Evolutionary conservation across 805 yeast species (phyloP).

Genomic region (Cyberlindnera lachancei): DNA sequence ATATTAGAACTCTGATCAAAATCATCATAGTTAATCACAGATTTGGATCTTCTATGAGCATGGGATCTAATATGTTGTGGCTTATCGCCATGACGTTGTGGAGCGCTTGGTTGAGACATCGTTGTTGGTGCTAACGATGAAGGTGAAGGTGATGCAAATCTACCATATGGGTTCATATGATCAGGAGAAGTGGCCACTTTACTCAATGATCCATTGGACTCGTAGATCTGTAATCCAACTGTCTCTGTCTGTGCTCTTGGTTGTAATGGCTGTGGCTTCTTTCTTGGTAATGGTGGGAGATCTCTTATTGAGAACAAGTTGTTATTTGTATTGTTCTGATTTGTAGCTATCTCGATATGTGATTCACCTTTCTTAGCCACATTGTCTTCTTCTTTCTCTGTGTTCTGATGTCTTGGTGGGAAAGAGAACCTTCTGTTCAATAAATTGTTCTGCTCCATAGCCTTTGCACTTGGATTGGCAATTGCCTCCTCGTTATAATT

Average conservation of each 20-base stretch:
- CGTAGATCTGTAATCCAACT: slow-evolving; percentile 2
- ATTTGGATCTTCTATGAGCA: too few species aligned
- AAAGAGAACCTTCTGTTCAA: slow-evolving; percentile 20
- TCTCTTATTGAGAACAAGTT: too few species aligned
- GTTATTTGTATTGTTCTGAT: too few species aligned
- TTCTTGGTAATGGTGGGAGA: slow-evolving; percentile 6
- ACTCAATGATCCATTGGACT: neutral
- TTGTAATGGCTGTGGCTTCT: neutral
- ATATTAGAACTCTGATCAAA: neutral
- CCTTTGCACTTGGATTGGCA: slow-evolving; percentile 21
- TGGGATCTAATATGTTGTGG: too few species aligned
- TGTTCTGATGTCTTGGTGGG: too few species aligned
- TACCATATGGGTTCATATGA: slow-evolving; percentile 4
- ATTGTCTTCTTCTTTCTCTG: too few species aligned
- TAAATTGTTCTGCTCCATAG: slow-evolving; percentile 17
- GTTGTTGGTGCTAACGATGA: too few species aligned
- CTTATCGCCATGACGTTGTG: too few species aligned
- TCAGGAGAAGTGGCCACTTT: slow-evolving; percentile 1
- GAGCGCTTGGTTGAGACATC: too few species aligned
- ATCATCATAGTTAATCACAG: too few species aligned
- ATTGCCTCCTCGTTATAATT: slow-evolving; percentile 22
- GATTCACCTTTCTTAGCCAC: too few species aligned
- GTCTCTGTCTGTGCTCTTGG: slow-evolving; percentile 1
- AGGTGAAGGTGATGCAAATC: slow-evolving; percentile 3
- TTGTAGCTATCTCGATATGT: too few species aligned